Evolutionary conservation across 108 stramenopile species (phyloP), one percentile per base, ranked within the genome.

Genomic region (Fragilaria crotonensis): DNA sequence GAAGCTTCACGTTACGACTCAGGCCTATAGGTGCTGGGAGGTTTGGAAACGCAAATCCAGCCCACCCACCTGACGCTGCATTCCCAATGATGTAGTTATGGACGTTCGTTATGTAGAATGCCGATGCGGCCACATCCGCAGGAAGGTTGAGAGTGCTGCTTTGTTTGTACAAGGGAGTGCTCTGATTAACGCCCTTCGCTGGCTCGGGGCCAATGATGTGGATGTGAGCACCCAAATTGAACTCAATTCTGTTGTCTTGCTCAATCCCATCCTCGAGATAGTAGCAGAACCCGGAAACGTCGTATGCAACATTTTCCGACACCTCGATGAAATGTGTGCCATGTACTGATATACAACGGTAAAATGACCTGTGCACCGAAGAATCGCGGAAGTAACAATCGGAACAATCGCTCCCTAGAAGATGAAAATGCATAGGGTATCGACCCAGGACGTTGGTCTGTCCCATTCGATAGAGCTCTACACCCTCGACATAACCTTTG

Each of bases 181-280:
- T 30, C 48, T 68, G 67, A 25, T 63, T 46, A n/a, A 22, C 50
- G 31, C 59, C 64, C 52, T 11, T 30, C 22, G 46, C 44, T 5
- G 31, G 27, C 60, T 19, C 26, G 52, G 25, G 52, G 4, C 70
- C 72, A 29, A 80, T 57, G 0, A 55, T n/a, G 46, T 79, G 79
- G 11, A 80, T 57, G 46, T 73, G 72, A n/a, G 79, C 75, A 4
- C 48, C 75, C 45, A 80, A 60, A 56, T 80, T 80, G 53, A 29
- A 73, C 21, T 51, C 22, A 25, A 81, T 32, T 18, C 29, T 57
- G 52, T 77, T 78, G 50, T 64, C 30, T 57, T 72, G 56, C 54
- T 81, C 80, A n/a, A 76, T 60, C 0, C 80, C 80, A 57, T 75
- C 73, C 47, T 81, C 80, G 17, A 71, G 28, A 52, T 69, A 76